These are phyloP conservation scores for Metschnikowia picachoensis DNA, from an alignment of 805 yeast species.

Conservation along the genomic window DNA sequence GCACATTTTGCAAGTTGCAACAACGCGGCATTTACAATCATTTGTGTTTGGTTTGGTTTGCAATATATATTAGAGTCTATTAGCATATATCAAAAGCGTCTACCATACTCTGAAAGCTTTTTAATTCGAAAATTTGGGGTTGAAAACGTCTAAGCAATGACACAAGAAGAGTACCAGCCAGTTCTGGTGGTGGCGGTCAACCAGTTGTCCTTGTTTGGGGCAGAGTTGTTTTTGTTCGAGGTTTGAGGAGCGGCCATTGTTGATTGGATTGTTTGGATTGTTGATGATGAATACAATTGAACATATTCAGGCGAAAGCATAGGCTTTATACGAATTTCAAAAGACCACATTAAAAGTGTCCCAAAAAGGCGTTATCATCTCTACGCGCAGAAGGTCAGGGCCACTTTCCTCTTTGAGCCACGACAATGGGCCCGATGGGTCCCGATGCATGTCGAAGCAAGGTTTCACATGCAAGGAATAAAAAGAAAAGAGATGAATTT, in stretches of 20 bases:
- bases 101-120: background rate
- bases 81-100: background rate
- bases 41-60: background rate
- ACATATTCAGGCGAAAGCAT: too few relatives aligned
- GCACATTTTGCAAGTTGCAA: background rate
- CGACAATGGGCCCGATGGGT: background rate
- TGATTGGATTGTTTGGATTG: background rate
- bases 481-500: background rate
- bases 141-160: background rate
- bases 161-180: constrained; percentile 5
- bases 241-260: constrained; percentile 3
- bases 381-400: constrained; percentile 1
- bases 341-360: background rate
- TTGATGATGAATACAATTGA: background rate
- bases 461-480: background rate
- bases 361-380: background rate
- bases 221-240: constrained; percentile 1
- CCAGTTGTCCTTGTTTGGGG: constrained; percentile 5
- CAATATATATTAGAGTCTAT: background rate
- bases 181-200: constrained; percentile 2
- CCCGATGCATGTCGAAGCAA: background rate
- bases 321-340: background rate
- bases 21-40: background rate
- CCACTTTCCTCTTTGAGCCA: background rate
- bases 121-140: background rate